phyloP scores from a whole-genome alignment of 345 rosid genomes.

The Gossypium longicalyx region DNA sequence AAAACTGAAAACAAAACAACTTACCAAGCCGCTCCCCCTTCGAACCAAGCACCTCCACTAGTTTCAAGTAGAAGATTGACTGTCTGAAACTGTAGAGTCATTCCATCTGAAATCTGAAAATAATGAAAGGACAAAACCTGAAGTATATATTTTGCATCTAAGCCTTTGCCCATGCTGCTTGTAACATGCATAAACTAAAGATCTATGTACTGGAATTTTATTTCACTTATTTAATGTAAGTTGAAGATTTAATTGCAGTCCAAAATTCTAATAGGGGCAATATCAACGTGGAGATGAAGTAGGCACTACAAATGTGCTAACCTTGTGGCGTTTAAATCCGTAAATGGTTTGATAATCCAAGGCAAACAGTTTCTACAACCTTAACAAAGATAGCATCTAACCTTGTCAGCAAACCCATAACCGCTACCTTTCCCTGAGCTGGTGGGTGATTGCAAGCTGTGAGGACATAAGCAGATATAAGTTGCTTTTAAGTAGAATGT shows the following conservation, averaged over 20 bases:
- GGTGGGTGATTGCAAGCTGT: slow-evolving; percentile 58
- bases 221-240: neutral
- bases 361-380: neutral
- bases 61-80: slow-evolving; percentile 96
- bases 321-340: neutral
- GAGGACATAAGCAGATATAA: slow-evolving; percentile 16
- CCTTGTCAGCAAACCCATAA: slow-evolving; percentile 99
- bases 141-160: slow-evolving; percentile 11
- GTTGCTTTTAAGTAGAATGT: neutral
- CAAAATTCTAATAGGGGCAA: neutral
- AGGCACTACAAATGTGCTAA: neutral
- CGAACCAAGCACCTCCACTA: slow-evolving; percentile 55
- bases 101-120: slow-evolving; percentile 97
- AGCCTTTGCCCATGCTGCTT: slow-evolving; percentile 5
- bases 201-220: neutral
- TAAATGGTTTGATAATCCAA: neutral
- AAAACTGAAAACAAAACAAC: slow-evolving; percentile 18
- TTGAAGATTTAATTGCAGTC: neutral
- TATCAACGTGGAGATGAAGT: neutral
- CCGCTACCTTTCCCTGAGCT: slow-evolving; percentile 72
- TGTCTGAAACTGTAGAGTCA: slow-evolving; percentile 80
- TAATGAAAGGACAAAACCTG: slow-evolving; percentile 13
- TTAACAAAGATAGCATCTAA: slow-evolving; percentile 29
- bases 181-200: neutral
- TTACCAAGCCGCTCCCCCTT: slow-evolving; percentile 93